A percentile compares a stretch with the other conserved stretches of the same genome.
Evolutionary conservation across 306 rosid genomes (phyloP).

Genomic region (Corylus americana): DNA sequence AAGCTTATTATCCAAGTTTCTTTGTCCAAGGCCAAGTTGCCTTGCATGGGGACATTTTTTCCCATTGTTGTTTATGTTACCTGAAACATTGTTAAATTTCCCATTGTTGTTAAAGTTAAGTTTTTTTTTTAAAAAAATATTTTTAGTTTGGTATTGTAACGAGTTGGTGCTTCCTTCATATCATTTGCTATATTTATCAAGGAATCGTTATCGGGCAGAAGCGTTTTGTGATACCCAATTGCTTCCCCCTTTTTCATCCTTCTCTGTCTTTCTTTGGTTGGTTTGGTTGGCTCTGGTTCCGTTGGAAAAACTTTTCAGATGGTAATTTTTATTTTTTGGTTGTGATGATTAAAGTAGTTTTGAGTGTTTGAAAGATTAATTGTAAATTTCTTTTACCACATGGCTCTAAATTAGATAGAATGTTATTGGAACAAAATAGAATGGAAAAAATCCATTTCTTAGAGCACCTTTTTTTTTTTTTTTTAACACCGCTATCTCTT

Average conservation of each 20-base stretch:
- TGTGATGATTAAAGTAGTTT: no score
- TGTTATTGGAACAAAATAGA: no score
- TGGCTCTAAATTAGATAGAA: no score
- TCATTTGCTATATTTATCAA: not conserved
- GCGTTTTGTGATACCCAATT: not conserved
- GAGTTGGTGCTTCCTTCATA: conserved; percentile 15
- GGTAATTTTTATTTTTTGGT: no score
- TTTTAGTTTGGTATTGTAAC: conserved; percentile 13
- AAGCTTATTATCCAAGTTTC: conserved; percentile 14
- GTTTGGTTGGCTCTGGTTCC: no score
- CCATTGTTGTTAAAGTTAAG: not conserved
- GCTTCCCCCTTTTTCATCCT: not conserved
- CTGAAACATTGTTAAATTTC: conserved; percentile 5
- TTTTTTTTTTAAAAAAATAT: not conserved
- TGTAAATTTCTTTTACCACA: no score
- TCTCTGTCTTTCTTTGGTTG: no score
- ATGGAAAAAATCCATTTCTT: not conserved
- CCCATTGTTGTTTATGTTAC: not conserved
- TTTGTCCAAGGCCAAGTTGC: conserved; percentile 6
- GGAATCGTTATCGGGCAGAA: not conserved
- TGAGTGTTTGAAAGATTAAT: no score
- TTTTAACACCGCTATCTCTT: not conserved
- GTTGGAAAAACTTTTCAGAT: no score
- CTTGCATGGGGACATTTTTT: conserved; percentile 9
- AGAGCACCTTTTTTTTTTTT: no score